A percentile compares a stretch with the other conserved stretches of the same genome.
These are phyloP conservation scores for Arxiozyma heterogenica DNA, from an alignment of 1,139 yeast genomes.

Conservation along the genomic window DNA sequence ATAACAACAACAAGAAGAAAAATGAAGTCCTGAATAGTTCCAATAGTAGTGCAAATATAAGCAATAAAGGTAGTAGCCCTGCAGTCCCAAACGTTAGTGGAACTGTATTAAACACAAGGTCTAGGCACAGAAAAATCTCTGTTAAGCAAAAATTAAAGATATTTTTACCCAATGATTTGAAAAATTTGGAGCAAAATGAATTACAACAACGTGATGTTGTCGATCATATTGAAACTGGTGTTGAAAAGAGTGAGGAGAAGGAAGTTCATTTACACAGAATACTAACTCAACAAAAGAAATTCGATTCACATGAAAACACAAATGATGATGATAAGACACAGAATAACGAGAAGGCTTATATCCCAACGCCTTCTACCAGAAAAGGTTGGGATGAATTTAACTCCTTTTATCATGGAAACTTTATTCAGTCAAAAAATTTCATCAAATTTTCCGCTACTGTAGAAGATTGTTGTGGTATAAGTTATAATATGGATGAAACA, in stretches of 20 bases:
- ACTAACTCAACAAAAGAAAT: conserved; percentile 16
- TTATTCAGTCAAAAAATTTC: conserved; percentile 66
- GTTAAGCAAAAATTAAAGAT: conserved; percentile 84
- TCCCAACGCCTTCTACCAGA: conserved; percentile 97
- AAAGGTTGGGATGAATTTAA: conserved; percentile 69
- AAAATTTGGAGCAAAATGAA: conserved; percentile 65
- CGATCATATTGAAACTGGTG: conserved; percentile 85
- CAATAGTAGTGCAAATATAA: background rate
- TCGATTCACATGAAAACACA: conserved; percentile 7
- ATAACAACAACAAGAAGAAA: background rate
- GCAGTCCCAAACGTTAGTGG: conserved; percentile 2
- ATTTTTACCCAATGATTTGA: conserved; percentile 67
- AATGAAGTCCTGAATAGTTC: background rate
- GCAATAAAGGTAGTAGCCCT: background rate
- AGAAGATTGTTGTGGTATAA: conserved; percentile 83
- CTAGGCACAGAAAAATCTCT: conserved; percentile 84
- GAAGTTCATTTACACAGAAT: conserved; percentile 94
- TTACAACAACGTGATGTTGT: conserved; percentile 72
- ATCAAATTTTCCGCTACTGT: conserved; percentile 89
- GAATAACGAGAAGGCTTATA: conserved; percentile 54
- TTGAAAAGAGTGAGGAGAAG: conserved; percentile 94
- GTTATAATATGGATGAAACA: conserved; percentile 82
- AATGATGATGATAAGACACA: conserved; percentile 19
- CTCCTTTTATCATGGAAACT: conserved; percentile 60
- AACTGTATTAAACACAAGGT: conserved; percentile 38